These are phyloP conservation scores for Gracilariopsis chorda DNA, from an alignment of 23 red algal genomes.

Conservation along the genomic window DNA sequence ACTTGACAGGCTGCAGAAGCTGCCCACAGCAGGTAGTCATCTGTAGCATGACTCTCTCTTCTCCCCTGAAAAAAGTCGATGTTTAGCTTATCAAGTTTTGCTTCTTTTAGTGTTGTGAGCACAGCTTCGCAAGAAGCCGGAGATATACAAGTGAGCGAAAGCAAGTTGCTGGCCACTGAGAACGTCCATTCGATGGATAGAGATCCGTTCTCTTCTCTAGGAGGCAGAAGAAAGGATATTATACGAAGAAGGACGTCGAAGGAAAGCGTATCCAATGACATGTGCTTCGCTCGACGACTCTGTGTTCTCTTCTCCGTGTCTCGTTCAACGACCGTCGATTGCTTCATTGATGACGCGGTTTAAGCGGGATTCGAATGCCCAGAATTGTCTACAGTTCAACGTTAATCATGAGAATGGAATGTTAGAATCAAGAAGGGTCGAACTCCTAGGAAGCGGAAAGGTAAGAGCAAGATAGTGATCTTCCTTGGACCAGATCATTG, in stretches of 20 bases:
- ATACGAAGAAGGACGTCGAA: background rate
- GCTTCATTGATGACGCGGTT: too few species aligned
- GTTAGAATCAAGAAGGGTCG: too few species aligned
- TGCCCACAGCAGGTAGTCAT: background rate
- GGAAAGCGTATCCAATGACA: background rate
- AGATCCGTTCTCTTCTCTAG: background rate
- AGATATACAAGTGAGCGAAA: background rate
- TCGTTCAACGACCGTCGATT: background rate
- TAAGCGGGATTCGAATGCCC: too few species aligned
- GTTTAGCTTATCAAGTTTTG: background rate
- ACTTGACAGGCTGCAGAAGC: background rate
- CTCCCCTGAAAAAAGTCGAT: background rate
- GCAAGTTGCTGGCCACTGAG: background rate
- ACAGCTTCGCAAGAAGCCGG: background rate
- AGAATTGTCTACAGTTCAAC: too few species aligned
- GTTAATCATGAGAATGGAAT: too few species aligned
- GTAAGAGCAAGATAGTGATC: too few species aligned
- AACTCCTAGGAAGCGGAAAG: too few species aligned
- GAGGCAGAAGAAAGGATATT: background rate
- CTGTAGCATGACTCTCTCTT: background rate
- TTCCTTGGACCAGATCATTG: too few species aligned
- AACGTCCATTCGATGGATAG: background rate
- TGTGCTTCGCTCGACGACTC: background rate
- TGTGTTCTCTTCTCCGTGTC: background rate
- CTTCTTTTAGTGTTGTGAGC: background rate